phyloP scores from a whole-genome alignment of 495 filamentous ascomycete genomes.

The Hypoxylon perforatum region DNA sequence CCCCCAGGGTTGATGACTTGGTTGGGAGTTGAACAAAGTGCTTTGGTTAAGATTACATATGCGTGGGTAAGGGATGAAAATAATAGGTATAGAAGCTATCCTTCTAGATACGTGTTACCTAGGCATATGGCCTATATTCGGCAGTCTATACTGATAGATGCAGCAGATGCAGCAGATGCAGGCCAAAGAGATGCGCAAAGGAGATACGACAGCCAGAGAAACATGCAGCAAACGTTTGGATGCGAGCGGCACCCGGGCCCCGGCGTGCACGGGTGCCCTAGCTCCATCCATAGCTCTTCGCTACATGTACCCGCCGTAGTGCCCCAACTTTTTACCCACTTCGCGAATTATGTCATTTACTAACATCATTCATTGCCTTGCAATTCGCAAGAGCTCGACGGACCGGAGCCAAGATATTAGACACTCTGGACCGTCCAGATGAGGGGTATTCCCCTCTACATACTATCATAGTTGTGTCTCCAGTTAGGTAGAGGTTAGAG shows the following conservation, averaged over 20 bases:
- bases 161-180: too few relatives aligned
- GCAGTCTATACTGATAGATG: too few relatives aligned
- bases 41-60: conserved; percentile 1
- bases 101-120: too few relatives aligned
- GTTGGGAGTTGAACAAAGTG: background rate
- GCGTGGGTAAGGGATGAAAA: conserved; percentile 2
- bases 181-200: too few relatives aligned
- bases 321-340: conserved; percentile 11
- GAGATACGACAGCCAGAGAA: background rate
- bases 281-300: conserved; percentile 4
- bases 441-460: background rate
- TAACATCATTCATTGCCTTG: background rate
- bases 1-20: background rate
- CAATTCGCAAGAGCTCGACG: background rate
- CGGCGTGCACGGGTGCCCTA: conserved; percentile 15
- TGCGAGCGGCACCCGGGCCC: background rate
- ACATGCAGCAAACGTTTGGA: conserved; percentile 2
- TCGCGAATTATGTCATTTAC: conserved; percentile 34
- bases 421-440: background rate
- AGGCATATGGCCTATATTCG: too few relatives aligned
- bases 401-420: background rate
- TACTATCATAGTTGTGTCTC: background rate
- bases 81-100: too few relatives aligned
- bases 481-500: background rate
- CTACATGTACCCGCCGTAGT: background rate